Conservation (phyloP, 169 alveolate genomes). For the Plasmodium relictum region DNA sequence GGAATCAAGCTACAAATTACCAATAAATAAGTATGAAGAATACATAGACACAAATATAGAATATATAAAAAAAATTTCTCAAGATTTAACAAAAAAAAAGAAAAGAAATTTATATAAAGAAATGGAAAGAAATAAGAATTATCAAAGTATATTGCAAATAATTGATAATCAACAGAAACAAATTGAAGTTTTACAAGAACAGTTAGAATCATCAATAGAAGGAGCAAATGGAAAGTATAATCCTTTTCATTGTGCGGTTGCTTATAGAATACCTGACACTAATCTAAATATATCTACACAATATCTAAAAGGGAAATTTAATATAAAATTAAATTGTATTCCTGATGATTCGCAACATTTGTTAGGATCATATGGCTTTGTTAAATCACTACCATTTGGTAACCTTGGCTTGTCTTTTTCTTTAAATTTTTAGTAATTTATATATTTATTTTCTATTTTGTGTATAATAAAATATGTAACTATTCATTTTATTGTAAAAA, state of each 20-base stretch:
- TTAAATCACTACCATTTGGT: constrained; percentile 84
- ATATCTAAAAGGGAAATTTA: constrained; percentile 79
- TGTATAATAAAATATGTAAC: background rate
- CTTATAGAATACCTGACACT: constrained; percentile 86
- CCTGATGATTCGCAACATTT: constrained; percentile 85
- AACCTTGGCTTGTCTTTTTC: constrained; percentile 83
- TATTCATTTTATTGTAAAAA: no score
- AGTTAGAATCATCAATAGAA: constrained; percentile 48
- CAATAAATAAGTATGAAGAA: constrained; percentile 46
- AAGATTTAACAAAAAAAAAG: constrained; percentile 73
- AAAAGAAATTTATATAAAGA: constrained; percentile 41
- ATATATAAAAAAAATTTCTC: constrained; percentile 53
- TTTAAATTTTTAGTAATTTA: constrained; percentile 69
- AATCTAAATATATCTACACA: constrained; percentile 81
- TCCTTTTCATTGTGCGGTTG: constrained; percentile 81
- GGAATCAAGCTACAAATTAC: constrained; percentile 15
- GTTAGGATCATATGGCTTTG: constrained; percentile 85
- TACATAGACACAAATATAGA: constrained; percentile 76
- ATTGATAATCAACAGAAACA: constrained; percentile 83
- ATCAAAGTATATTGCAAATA: constrained; percentile 76
- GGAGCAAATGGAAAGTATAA: constrained; percentile 71
- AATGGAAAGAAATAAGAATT: constrained; percentile 36
- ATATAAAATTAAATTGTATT: constrained; percentile 82
- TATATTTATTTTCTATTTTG: background rate
- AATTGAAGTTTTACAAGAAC: constrained; percentile 78